phyloP scores from a whole-genome alignment of 2,329 filamentous ascomycete species.

The Dactylella cylindrospora region DNA sequence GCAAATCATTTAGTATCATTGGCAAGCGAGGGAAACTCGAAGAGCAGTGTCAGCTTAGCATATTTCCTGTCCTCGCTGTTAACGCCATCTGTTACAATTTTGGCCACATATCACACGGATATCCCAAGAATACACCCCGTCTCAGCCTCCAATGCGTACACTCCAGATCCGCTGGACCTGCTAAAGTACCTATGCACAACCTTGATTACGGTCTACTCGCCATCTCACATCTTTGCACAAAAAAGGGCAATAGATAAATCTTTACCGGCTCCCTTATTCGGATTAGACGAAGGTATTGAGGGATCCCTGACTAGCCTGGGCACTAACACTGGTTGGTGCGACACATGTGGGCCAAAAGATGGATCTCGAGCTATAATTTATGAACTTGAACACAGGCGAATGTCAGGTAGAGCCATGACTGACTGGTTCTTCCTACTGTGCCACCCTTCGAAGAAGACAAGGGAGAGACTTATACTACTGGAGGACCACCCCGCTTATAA shows the following conservation, averaged over 20 bases:
- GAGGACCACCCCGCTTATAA: constrained; percentile 74
- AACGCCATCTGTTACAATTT: constrained; percentile 67
- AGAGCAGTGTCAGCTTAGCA: constrained; percentile 50
- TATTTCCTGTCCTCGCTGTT: constrained; percentile 71
- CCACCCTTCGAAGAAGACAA: constrained; percentile 47
- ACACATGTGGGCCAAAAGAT: constrained; percentile 53
- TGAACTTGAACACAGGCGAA: constrained; percentile 70
- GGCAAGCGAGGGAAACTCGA: constrained; percentile 23
- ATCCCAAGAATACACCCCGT: constrained; percentile 60
- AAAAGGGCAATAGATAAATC: constrained; percentile 77
- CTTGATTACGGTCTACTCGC: constrained; percentile 70
- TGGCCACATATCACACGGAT: constrained; percentile 81
- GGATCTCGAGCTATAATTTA: constrained; percentile 68
- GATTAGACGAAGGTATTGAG: constrained; percentile 73
- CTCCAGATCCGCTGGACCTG: constrained; percentile 69
- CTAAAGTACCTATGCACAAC: constrained; percentile 86
- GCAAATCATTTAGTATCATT: constrained; percentile 28
- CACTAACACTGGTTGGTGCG: constrained; percentile 53
- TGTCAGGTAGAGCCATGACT: constrained; percentile 73
- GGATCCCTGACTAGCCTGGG: constrained; percentile 72
- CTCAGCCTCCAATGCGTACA: constrained; percentile 52
- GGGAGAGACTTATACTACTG: constrained; percentile 63
- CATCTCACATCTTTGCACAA: constrained; percentile 71
- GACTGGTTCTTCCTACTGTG: constrained; percentile 66
- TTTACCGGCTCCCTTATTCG: constrained; percentile 73